Evolutionary conservation across 768 basidiomycete genomes (phyloP), one percentile per base, ranked within the genome.

Genomic region (Boletus edulis): DNA sequence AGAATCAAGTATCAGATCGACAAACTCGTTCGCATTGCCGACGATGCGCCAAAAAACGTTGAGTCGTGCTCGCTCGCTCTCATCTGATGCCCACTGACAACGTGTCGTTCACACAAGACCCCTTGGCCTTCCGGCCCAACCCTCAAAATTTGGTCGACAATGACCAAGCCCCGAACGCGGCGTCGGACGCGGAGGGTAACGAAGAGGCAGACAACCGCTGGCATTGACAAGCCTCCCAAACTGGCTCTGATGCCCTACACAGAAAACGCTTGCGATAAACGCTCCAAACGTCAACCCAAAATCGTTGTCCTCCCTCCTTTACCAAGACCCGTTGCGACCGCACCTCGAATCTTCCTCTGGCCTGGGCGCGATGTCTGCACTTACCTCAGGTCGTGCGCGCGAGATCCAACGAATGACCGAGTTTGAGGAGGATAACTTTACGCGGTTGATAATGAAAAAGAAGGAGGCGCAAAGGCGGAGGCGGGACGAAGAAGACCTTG

Each of bases 1-100:
- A 86, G 90, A 65, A 89, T 99, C 81, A 84, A 81, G 46, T 98
- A 99, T 70, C 97, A 98, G 69, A 92, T 99, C 63, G 94, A 98
- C 61, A 98, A 98, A 68, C 82, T 99, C 17, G 82, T 95, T 27
- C 81, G n/a, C n/a, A n/a, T n/a, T n/a, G n/a, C n/a, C n/a, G n/a
- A n/a, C n/a, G n/a, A n/a, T n/a, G n/a, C n/a, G n/a, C n/a, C n/a
- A n/a, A n/a, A n/a, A n/a, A n/a, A n/a, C n/a, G n/a, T n/a, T n/a
- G n/a, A n/a, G n/a, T n/a, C n/a, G n/a, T n/a, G n/a, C n/a, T n/a
- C n/a, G n/a, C n/a, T n/a, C n/a, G n/a, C n/a, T n/a, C n/a, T n/a
- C n/a, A n/a, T n/a, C n/a, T n/a, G n/a, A n/a, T n/a, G n/a, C n/a
- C n/a, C n/a, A n/a, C n/a, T n/a, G n/a, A n/a, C n/a, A n/a, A n/a